These are phyloP conservation scores for Alternaria solani DNA, from an alignment of 2,329 filamentous ascomycete species.

Conservation along the genomic window DNA sequence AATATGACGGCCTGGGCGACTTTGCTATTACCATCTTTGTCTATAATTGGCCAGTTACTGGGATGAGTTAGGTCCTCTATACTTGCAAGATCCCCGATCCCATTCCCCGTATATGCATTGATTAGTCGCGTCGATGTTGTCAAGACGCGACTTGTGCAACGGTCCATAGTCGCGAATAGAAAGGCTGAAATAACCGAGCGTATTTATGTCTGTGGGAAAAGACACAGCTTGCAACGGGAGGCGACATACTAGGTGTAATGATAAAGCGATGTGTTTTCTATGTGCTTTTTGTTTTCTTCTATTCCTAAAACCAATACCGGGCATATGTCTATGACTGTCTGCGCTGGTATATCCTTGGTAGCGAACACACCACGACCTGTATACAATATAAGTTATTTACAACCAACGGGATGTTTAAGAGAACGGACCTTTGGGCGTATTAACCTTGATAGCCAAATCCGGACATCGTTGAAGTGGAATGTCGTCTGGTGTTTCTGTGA, in stretches of 20 bases:
- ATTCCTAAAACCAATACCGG: slow-evolving; percentile 61
- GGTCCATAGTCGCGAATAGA: neutral
- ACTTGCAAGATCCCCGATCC: neutral
- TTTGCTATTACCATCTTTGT: slow-evolving; percentile 34
- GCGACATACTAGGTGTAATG: slow-evolving; percentile 64
- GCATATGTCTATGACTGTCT: slow-evolving; percentile 61
- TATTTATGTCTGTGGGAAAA: neutral
- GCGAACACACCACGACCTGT: slow-evolving; percentile 64
- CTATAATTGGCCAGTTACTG: slow-evolving; percentile 55
- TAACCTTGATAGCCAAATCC: slow-evolving; percentile 54
- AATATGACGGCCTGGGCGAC: slow-evolving; percentile 63
- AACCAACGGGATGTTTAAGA: neutral
- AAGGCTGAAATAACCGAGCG: neutral
- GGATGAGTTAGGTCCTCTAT: slow-evolving; percentile 13
- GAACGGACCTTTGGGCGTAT: slow-evolving; percentile 61
- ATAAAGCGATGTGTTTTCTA: slow-evolving; percentile 60
- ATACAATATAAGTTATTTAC: slow-evolving; percentile 9
- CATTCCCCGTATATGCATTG: neutral
- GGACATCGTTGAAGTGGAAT: slow-evolving; percentile 53
- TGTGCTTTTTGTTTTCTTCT: slow-evolving; percentile 58
- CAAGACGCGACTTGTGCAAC: neutral
- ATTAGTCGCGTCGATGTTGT: neutral
- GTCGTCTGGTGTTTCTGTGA: slow-evolving; percentile 8
- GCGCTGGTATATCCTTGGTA: slow-evolving; percentile 54
- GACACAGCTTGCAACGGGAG: neutral